These are phyloP conservation scores for Mycena crocata DNA, from an alignment of 768 basidiomycete species.

Conservation along the genomic window DNA sequence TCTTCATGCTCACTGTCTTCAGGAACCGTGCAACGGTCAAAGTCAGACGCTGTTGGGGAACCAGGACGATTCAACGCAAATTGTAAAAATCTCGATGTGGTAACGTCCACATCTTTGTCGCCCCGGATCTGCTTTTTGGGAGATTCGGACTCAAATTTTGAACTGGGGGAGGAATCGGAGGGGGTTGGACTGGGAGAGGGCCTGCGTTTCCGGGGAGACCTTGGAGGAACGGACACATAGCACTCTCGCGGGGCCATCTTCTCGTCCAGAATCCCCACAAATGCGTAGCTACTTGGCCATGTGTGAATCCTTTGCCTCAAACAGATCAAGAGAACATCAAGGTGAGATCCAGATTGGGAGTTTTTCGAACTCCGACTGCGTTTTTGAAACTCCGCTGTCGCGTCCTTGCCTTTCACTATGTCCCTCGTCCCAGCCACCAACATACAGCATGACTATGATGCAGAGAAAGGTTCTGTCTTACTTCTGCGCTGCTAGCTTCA, in stretches of 20 bases:
- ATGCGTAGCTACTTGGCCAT: too few relatives aligned
- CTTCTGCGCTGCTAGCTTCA: not conserved
- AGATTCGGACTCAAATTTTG: slow-evolving; percentile 24
- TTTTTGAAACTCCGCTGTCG: slow-evolving; percentile 40
- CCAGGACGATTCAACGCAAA: not conserved
- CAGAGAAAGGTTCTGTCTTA: slow-evolving; percentile 68
- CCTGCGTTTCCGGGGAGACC: slow-evolving; percentile 15
- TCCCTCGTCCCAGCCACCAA: slow-evolving; percentile 70
- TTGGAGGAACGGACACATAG: not conserved
- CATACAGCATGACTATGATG: slow-evolving; percentile 73
- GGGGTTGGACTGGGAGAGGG: slow-evolving; percentile 8
- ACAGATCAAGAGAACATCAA: too few relatives aligned
- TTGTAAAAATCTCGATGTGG: slow-evolving; percentile 18
- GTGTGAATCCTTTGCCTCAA: too few relatives aligned
- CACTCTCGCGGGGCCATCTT: too few relatives aligned
- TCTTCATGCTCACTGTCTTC: too few relatives aligned
- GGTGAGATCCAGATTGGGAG: not conserved
- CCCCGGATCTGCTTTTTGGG: slow-evolving; percentile 13
- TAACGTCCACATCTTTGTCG: slow-evolving; percentile 5
- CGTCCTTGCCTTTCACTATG: slow-evolving; percentile 58
- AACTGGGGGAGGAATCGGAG: slow-evolving; percentile 7
- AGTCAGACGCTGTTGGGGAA: slow-evolving; percentile 18
- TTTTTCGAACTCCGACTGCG: slow-evolving; percentile 42
- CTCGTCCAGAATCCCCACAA: too few relatives aligned
- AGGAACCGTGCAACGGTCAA: too few relatives aligned